Conservation (phyloP, 495 filamentous ascomycete species). For the Penicillium herquei region DNA sequence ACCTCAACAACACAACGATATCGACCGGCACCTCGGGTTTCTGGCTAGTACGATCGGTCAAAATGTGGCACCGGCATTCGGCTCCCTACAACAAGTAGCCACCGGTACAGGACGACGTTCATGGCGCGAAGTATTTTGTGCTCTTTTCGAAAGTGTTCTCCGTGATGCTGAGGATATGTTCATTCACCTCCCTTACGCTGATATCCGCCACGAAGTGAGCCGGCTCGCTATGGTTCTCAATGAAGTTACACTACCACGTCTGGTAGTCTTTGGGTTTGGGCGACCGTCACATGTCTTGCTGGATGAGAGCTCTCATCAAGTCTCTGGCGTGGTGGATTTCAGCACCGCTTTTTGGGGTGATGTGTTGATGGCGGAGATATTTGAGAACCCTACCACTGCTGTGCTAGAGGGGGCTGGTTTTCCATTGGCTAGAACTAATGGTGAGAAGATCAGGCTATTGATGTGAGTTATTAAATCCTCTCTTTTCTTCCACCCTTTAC, state of each 20-base stretch:
- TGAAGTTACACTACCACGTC: conserved; percentile 51
- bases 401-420: conserved; percentile 42
- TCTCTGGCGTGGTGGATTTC: conserved; percentile 47
- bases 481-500: neutral
- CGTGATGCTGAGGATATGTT: conserved; percentile 71
- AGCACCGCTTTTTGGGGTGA: conserved; percentile 52
- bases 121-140: conserved; percentile 62
- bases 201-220: conserved; percentile 54
- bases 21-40: conserved; percentile 44
- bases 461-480: conserved; percentile 30
- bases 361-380: conserved; percentile 44
- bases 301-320: conserved; percentile 43
- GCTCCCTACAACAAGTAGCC: conserved; percentile 48
- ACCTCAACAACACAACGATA: conserved; percentile 32
- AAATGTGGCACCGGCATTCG: conserved; percentile 48
- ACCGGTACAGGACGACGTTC: conserved; percentile 45
- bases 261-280: conserved; percentile 58
- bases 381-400: conserved; percentile 33
- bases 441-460: conserved; percentile 30
- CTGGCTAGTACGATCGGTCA: conserved; percentile 34
- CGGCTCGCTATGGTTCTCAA: conserved; percentile 52
- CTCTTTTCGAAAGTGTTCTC: conserved; percentile 60
- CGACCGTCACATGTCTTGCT: conserved; percentile 58
- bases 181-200: conserved; percentile 63
- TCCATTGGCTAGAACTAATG: conserved; percentile 16